Evolutionary conservation across 176 grass and related monocot species (phyloP).

Genomic region (Lolium rigidum): DNA sequence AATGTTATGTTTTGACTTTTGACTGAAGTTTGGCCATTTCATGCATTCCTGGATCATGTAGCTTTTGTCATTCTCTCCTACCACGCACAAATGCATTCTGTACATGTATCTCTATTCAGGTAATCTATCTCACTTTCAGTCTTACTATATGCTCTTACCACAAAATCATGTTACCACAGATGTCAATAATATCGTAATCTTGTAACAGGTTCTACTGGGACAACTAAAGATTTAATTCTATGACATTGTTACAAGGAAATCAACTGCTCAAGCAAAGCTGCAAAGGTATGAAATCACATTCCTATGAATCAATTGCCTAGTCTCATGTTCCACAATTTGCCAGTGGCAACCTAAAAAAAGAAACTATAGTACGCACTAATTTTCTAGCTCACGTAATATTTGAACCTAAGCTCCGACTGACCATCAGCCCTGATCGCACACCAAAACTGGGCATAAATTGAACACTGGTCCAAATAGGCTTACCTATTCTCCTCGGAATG

Average conservation of each 20-base stretch:
- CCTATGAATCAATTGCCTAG: neutral
- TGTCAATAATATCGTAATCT: neutral
- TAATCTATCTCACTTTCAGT: neutral
- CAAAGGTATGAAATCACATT: neutral
- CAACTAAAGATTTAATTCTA: neutral
- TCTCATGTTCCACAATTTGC: neutral
- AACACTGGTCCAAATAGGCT: neutral
- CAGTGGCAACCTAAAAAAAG: neutral
- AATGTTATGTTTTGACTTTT: neutral
- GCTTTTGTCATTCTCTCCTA: neutral
- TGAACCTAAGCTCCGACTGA: neutral
- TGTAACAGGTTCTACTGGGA: neutral
- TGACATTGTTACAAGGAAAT: conserved; percentile 23
- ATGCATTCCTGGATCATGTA: conserved; percentile 19
- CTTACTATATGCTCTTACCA: neutral
- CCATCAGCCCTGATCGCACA: neutral
- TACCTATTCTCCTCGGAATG: conserved; percentile 97
- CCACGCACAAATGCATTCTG: neutral
- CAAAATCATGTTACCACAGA: neutral
- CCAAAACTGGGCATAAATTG: neutral
- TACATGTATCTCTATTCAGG: neutral
- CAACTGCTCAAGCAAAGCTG: neutral
- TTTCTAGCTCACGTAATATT: neutral
- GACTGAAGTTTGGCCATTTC: neutral
- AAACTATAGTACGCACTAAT: neutral